These are phyloP conservation scores for Talaromyces sp. DNA, from an alignment of 2,329 filamentous ascomycete genomes.

Conservation along the genomic window DNA sequence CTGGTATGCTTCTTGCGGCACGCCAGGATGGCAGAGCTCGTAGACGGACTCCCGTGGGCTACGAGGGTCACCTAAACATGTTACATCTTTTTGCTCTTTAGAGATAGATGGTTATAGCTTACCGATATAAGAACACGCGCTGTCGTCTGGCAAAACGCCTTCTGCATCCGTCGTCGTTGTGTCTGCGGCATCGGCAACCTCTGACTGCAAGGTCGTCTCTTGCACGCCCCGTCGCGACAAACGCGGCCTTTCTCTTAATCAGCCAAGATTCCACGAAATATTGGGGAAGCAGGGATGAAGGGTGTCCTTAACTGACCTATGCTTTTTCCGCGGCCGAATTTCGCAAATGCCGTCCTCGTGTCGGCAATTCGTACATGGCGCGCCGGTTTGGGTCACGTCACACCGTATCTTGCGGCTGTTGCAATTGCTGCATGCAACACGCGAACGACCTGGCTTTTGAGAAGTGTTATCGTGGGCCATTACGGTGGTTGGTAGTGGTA, in stretches of 20 bases:
- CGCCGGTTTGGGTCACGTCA: constrained; percentile 80
- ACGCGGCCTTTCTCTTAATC: constrained; percentile 28
- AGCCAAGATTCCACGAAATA: neutral
- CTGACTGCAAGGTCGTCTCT: neutral
- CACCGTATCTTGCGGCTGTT: constrained; percentile 85
- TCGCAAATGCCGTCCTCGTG: constrained; percentile 47
- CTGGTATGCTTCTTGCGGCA: neutral
- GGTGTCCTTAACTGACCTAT: constrained; percentile 54
- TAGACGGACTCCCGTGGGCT: constrained; percentile 3
- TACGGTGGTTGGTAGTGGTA: neutral
- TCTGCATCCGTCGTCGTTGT: neutral
- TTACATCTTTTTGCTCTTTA: neutral
- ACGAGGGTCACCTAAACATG: neutral
- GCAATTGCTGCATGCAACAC: constrained; percentile 83
- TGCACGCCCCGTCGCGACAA: constrained; percentile 19
- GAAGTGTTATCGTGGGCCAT: neutral
- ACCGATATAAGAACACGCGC: neutral
- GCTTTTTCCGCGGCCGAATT: constrained; percentile 61
- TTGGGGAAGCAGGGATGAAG: neutral
- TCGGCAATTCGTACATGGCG: constrained; percentile 80
- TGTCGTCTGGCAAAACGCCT: neutral
- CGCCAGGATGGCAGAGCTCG: constrained; percentile 1
- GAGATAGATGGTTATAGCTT: neutral
- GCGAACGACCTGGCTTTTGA: constrained; percentile 53
- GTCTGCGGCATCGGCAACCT: neutral